These are phyloP conservation scores for Fusarium sp. DNA, from an alignment of 2,329 filamentous ascomycete genomes.

Conservation along the genomic window DNA sequence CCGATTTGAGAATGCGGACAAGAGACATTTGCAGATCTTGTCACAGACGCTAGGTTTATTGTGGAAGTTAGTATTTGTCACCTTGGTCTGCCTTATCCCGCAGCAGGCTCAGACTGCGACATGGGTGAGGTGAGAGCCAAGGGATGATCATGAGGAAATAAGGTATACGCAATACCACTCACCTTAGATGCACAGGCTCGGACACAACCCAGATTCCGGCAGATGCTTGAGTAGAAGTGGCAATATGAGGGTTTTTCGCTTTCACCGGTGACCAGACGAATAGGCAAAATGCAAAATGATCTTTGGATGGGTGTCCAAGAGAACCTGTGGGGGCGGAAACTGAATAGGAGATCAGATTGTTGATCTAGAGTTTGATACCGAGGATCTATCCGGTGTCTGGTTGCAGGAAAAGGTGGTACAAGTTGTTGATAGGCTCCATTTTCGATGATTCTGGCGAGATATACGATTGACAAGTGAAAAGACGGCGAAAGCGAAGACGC, in stretches of 20 bases:
- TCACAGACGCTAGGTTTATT: slow-evolving; percentile 6
- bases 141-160: background rate
- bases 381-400: background rate
- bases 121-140: background rate
- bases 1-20: background rate
- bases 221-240: slow-evolving; percentile 1
- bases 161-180: slow-evolving; percentile 2
- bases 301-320: background rate
- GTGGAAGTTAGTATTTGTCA: slow-evolving; percentile 2
- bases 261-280: background rate
- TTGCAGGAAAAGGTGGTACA: slow-evolving; percentile 1
- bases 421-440: background rate
- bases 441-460: background rate
- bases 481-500: slow-evolving; percentile 3
- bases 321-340: slow-evolving; percentile 19
- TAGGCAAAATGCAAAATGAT: background rate
- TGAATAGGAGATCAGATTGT: slow-evolving; percentile 1
- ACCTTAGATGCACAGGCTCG: background rate
- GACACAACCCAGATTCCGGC: background rate
- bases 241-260: background rate
- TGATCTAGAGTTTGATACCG: slow-evolving; percentile 9
- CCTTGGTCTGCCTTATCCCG: background rate
- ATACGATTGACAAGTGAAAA: slow-evolving; percentile 9
- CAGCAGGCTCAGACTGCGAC: background rate
- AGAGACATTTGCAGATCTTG: slow-evolving; percentile 3